Base-by-base conservation (phyloP, 139 green algal species). In the Axilococcus clingmanii region DNA sequence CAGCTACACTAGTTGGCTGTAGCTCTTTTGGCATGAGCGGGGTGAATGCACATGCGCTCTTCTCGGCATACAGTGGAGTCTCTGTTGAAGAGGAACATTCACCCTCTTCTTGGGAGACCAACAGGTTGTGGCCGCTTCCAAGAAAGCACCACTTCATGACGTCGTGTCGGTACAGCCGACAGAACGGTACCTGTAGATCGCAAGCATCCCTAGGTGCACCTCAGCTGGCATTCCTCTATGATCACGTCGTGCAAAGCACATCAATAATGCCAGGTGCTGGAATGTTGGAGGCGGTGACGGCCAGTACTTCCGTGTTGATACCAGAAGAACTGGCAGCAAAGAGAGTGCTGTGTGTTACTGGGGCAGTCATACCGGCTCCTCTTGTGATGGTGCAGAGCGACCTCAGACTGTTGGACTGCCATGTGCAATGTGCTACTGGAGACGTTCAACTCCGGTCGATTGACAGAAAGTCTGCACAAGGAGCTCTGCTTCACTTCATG, bases 231-330 rank as follows among this genome's bases (percentile, higher is more conserved):
- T 77, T 66, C 32, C 42, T 91, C 19, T 59, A 48, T 12, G 66
- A 93, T 33, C 83, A 93, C 42, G 14, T 65, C 0, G 79, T 92
- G 5, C 44, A 24, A 72, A 69, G 16, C 60, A 43, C 30, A 64
- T 24, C 51, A 11, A 52, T 89, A 8, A 56, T 92, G 40, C 84
- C 84, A 4, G 84, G 77, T 0, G 78, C 78, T 1, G 65, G 62
- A 36, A 78, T 87, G 45, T 49, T 89, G 31, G 71, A 83, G 36
- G 25, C 76, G 20, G 74, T 22, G 19, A 11, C 14, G 16, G 11
- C 52, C 41, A 34, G 34, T 43, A 19, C 17, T 16, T 63, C 43
- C 41, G 19, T 25, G 20, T 37, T 22, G n/a, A 30, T 14, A 42
- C 24, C 33, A 34, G 25, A 8, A 20, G 41, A 1, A 4, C 22